Evolutionary conservation across 176 grass and related monocot species (phyloP).

Genomic region (Musa troglodytarum): DNA sequence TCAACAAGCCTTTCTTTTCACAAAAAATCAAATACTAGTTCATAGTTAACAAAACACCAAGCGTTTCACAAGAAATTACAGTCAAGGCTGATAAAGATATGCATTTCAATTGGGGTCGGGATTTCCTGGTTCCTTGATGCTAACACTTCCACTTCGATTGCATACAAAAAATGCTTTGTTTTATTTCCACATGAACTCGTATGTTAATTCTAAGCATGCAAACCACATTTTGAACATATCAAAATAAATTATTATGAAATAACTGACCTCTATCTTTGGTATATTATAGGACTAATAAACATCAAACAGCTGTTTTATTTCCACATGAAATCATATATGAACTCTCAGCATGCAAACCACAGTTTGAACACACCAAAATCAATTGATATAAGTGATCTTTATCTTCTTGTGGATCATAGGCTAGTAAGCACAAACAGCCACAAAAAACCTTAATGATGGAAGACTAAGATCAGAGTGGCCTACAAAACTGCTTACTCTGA

Average conservation of each 20-base stretch:
- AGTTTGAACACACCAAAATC: neutral
- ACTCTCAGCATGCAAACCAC: neutral
- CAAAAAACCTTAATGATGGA: too few relatives aligned
- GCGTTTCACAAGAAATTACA: too few relatives aligned
- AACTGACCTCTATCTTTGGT: neutral
- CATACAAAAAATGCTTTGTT: neutral
- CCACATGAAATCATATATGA: neutral
- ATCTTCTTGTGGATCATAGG: too few relatives aligned
- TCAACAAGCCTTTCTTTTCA: too few relatives aligned
- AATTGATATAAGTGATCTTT: neutral
- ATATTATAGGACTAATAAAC: neutral
- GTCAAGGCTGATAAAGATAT: too few relatives aligned
- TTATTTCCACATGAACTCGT: neutral
- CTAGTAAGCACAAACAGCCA: too few relatives aligned
- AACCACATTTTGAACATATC: neutral
- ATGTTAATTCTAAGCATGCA: neutral
- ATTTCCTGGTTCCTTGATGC: neutral
- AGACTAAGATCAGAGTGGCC: too few relatives aligned
- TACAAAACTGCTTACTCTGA: too few relatives aligned
- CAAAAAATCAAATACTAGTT: too few relatives aligned
- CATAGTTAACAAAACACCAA: too few relatives aligned
- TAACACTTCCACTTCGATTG: neutral
- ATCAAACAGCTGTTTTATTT: neutral
- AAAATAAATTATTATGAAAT: neutral
- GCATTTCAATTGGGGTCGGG: too few relatives aligned